phyloP scores from a whole-genome alignment of 371 early-diverging fungal genomes.

The Dichotomocladium elegans region DNA sequence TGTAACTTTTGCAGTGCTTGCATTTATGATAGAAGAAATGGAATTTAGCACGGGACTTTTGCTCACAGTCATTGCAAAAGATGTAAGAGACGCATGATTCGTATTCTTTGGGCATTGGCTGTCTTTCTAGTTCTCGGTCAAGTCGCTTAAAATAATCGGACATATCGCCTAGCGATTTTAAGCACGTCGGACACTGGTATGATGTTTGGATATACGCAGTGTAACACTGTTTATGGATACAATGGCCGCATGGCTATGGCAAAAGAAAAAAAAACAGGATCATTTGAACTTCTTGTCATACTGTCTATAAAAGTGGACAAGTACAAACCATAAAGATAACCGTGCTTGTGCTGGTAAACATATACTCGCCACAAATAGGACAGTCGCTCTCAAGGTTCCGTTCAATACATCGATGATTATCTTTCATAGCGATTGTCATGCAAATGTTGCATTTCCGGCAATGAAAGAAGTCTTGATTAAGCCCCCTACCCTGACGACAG shows the following conservation, averaged over 20 bases:
- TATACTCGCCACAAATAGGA: constrained; percentile 96
- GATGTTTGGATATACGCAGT: constrained; percentile 79
- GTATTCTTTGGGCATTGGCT: constrained; percentile 92
- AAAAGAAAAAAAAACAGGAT: constrained; percentile 3
- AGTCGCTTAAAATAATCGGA: constrained; percentile 77
- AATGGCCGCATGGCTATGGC: constrained; percentile 93
- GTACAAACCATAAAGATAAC: constrained; percentile 92
- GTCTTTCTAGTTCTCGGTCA: constrained; percentile 76
- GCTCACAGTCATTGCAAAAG: constrained; percentile 96
- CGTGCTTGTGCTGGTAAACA: constrained; percentile 83
- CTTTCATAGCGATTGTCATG: constrained; percentile 69
- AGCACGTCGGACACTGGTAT: constrained; percentile 96
- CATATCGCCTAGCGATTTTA: constrained; percentile 90
- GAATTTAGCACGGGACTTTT: constrained; percentile 74
- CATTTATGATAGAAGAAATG: constrained; percentile 98
- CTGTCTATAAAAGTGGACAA: too few species aligned
- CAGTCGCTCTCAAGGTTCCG: constrained; percentile 90
- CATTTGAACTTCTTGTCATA: background rate
- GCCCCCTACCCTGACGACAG: constrained; percentile 85
- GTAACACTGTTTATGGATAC: constrained; percentile 90
- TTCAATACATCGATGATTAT: constrained; percentile 92
- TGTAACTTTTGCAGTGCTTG: constrained; percentile 80
- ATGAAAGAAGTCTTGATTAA: constrained; percentile 86
- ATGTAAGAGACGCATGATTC: constrained; percentile 63
- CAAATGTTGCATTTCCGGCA: constrained; percentile 95